Evolutionary conservation across 345 rosid genomes (phyloP).

Genomic region (Trapa incisa): DNA sequence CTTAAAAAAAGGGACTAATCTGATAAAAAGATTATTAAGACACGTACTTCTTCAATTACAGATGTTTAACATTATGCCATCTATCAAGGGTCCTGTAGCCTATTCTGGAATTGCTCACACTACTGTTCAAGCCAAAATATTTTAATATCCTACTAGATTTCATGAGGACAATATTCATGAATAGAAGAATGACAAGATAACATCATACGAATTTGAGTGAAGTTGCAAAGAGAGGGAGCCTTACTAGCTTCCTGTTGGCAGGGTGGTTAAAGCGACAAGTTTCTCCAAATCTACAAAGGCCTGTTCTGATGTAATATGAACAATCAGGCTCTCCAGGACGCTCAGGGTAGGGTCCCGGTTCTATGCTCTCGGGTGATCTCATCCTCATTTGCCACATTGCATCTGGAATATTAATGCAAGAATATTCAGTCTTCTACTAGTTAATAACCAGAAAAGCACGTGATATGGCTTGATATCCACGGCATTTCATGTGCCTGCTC

Average conservation of each 20-base stretch:
- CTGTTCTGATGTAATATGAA: conserved; percentile 93
- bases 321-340: conserved; percentile 95
- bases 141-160: neutral
- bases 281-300: conserved; percentile 87
- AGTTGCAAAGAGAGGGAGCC: neutral
- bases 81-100: neutral
- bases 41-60: neutral
- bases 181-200: neutral
- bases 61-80: neutral
- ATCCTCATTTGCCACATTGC: conserved; percentile 67
- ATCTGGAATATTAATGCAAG: conserved; percentile 30
- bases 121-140: neutral
- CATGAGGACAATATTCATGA: neutral
- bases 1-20: too few species aligned
- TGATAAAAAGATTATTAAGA: too few species aligned
- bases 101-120: neutral
- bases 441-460: neutral
- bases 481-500: neutral
- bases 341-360: conserved; percentile 69
- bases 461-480: neutral
- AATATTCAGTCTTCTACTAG: conserved; percentile 11
- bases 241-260: conserved; percentile 88
- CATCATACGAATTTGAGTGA: neutral
- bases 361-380: conserved; percentile 63
- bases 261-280: conserved; percentile 65